Base-by-base conservation (phyloP, 352 stramenopile genomes). In the Pythium aristosporum region DNA sequence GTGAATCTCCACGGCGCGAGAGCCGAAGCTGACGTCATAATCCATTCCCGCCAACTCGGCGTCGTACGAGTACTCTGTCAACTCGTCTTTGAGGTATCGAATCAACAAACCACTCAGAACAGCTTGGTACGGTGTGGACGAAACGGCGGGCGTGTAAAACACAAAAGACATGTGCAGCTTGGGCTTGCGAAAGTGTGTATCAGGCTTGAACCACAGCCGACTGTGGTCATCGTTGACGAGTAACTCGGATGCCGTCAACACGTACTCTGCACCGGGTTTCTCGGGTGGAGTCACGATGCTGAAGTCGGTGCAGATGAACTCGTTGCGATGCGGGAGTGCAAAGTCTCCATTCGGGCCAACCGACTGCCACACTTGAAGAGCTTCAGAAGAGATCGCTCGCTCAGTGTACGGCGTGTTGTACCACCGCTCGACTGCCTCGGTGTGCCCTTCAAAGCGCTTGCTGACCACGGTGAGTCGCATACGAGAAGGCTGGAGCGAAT, bases 121-220 rank as follows among this genome's bases (percentile, higher is more conserved):
- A 11, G 77, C 80, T 43, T 84, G 79, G 25, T 85, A 87, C 2
- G 83, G 85, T 4, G 70, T 91, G 1, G 60, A 69, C 21, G 81
- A 82, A 3, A 91, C 65, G 10, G 73, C 71, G 1, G 83, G 79
- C 16, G 79, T 81, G 71, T 87, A 79, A 12, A 97, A 73, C 44
- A 82, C 47, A 42, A 94, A 89, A 54, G 89, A 90, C 23, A 97
- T 67, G 68, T 93, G 92, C 15, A 96, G 68, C 68, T 97, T 97
- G 3, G 92, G 92, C 71, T 97, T 97, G 56, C 79, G 72, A 74
- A 97, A 98, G 23, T 87, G 70, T n/a, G 80, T 84, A 66, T 97
- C 91, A 0, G 85, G 76, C 66, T 97, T 96, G 77, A 89, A 95
- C 87, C 85, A 96, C 21, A 92, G 42, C 1, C 82, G 79, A n/a